Conservation (phyloP, 345 rosid species). For the Sisymbrium altissimum region DNA sequence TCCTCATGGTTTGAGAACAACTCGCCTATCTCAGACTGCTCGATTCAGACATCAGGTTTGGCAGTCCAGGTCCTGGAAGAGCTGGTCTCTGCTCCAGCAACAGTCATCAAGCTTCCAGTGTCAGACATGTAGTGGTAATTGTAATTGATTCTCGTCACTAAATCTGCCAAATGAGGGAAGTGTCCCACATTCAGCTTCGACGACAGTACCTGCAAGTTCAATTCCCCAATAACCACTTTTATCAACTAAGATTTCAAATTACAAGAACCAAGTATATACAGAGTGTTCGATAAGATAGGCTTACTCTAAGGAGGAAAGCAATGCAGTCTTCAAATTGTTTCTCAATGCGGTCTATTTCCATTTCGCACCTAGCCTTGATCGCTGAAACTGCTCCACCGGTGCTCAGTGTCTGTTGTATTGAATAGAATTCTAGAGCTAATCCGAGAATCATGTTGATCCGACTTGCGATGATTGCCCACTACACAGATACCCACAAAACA, state of each 20-base stretch:
- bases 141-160: slow-evolving; percentile 91
- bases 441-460: slow-evolving; percentile 86
- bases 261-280: neutral
- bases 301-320: slow-evolving; percentile 89
- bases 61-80: slow-evolving; percentile 20
- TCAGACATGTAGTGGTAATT: slow-evolving; percentile 95
- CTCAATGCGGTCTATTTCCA: slow-evolving; percentile 77
- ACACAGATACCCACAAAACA: slow-evolving; percentile 22
- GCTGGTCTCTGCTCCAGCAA: slow-evolving; percentile 49
- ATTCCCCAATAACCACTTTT: neutral
- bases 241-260: neutral
- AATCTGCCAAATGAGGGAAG: slow-evolving; percentile 93
- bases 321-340: slow-evolving; percentile 90
- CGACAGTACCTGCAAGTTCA: slow-evolving; percentile 66
- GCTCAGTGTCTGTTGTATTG: slow-evolving; percentile 77
- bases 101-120: slow-evolving; percentile 66
- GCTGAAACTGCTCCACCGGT: slow-evolving; percentile 77
- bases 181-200: slow-evolving; percentile 87
- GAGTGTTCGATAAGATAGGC: slow-evolving; percentile 7
- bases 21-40: neutral
- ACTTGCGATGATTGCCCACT: slow-evolving; percentile 96
- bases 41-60: slow-evolving; percentile 13
- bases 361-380: slow-evolving; percentile 77
- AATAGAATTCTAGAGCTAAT: slow-evolving; percentile 87
- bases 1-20: neutral